A percentile compares a stretch with the other conserved stretches of the same genome.
phyloP scores from a whole-genome alignment of 176 grass and related monocot species.

The Hsuehochloa calcarea region DNA sequence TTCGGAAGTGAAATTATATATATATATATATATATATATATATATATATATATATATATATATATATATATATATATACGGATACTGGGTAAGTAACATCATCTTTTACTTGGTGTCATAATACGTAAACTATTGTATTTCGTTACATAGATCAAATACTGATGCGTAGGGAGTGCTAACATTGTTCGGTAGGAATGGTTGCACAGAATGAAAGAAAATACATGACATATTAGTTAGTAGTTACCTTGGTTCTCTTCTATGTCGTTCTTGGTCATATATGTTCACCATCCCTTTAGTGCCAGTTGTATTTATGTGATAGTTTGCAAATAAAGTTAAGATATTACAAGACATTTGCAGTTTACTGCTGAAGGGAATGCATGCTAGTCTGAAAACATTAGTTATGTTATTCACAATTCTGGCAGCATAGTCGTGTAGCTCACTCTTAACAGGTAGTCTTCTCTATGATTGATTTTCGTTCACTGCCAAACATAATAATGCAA shows the following conservation, averaged over 20 bases:
- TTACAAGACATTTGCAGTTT: not conserved
- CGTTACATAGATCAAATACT: not conserved
- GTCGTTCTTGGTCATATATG: not conserved
- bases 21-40: not conserved
- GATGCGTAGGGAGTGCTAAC: not conserved
- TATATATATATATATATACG: not conserved
- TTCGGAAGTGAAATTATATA: not conserved
- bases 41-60: not conserved
- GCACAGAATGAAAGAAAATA: not conserved
- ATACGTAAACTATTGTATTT: not conserved
- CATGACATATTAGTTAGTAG: not conserved
- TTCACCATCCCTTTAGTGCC: not conserved
- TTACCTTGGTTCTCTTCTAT: not conserved
- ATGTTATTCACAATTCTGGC: not conserved
- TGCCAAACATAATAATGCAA: not conserved
- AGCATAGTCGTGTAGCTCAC: not conserved
- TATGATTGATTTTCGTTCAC: conserved; percentile 18
- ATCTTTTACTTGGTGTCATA: not conserved
- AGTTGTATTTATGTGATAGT: not conserved
- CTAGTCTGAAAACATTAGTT: not conserved
- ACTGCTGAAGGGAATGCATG: not conserved
- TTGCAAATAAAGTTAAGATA: not conserved
- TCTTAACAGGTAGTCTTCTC: not conserved
- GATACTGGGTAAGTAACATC: conserved; percentile 1
- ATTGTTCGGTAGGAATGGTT: conserved; percentile 15